A percentile compares a stretch with the other conserved stretches of the same genome.
These are phyloP conservation scores for Pleurotus ostreatus DNA, from an alignment of 768 basidiomycete species.

Conservation along the genomic window DNA sequence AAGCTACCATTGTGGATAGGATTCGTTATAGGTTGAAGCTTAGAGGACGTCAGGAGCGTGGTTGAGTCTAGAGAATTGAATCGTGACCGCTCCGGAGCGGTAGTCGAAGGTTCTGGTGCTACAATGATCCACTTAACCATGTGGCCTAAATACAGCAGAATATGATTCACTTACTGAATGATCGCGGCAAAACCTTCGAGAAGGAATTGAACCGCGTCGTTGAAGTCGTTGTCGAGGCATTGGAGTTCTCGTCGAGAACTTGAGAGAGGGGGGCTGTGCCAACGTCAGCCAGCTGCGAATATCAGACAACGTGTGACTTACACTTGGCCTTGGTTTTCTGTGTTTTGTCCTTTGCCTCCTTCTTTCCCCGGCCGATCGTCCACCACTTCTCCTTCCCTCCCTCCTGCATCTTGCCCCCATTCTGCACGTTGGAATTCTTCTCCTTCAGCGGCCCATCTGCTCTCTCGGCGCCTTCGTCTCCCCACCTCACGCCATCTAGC, in stretches of 20 bases:
- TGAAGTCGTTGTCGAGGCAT: constrained; percentile 18
- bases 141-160: not conserved
- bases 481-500: constrained; percentile 58
- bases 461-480: constrained; percentile 47
- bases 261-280: constrained; percentile 7
- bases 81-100: constrained; percentile 5
- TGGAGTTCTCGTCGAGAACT: constrained; percentile 5
- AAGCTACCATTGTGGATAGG: constrained; percentile 29
- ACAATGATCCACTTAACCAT: not conserved
- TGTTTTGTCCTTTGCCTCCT: constrained; percentile 66
- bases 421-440: constrained; percentile 17
- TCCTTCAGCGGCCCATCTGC: constrained; percentile 7
- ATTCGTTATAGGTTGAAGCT: constrained; percentile 6
- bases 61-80: constrained; percentile 4
- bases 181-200: constrained; percentile 13
- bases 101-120: constrained; percentile 5
- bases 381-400: constrained; percentile 71
- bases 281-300: constrained; percentile 11
- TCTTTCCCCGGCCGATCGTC: constrained; percentile 73
- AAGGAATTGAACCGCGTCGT: constrained; percentile 67
- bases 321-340: constrained; percentile 36
- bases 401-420: constrained; percentile 28
- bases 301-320: constrained; percentile 23
- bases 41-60: constrained; percentile 1
- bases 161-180: constrained; percentile 18